Conservation (phyloP, 768 basidiomycete genomes). For the Mycena crocata region DNA sequence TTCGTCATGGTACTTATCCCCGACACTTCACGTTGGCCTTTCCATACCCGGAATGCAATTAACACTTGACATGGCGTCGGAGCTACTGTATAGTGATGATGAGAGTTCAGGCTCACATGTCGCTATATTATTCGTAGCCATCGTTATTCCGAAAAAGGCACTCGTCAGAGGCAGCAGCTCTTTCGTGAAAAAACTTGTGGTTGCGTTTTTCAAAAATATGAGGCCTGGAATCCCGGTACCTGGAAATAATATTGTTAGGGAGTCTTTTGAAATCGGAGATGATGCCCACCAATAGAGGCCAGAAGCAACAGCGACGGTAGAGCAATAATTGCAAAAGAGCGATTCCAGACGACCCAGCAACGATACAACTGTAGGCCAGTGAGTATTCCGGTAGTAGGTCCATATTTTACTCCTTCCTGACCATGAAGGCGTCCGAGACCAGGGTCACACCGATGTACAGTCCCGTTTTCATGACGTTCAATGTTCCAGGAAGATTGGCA, state of each 20-base stretch:
- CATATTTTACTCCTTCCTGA: not conserved
- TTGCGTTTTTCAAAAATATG: not conserved
- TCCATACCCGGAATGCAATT: not conserved
- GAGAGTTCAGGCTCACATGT: not conserved
- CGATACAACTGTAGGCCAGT: not conserved
- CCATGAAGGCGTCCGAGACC: not conserved
- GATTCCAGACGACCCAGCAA: not conserved
- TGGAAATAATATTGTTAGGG: not conserved
- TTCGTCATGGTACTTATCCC: not conserved
- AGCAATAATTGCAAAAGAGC: not conserved
- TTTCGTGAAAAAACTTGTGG: not conserved
- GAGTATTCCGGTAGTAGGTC: not conserved
- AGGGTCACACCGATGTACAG: not conserved
- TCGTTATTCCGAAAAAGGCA: not conserved
- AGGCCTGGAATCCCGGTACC: not conserved
- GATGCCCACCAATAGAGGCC: not conserved
- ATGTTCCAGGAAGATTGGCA: not conserved
- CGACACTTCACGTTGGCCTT: not conserved
- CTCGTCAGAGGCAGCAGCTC: not conserved
- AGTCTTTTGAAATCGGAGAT: too few relatives aligned
- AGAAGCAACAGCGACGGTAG: not conserved
- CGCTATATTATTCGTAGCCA: not conserved
- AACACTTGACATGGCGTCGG: not conserved
- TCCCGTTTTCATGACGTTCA: not conserved
- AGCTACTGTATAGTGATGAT: not conserved